Percentiles rank a stretch among this genome's conserved stretches.
phyloP scores from a whole-genome alignment of 2,329 filamentous ascomycete genomes.

The Clonostachys byssicola region DNA sequence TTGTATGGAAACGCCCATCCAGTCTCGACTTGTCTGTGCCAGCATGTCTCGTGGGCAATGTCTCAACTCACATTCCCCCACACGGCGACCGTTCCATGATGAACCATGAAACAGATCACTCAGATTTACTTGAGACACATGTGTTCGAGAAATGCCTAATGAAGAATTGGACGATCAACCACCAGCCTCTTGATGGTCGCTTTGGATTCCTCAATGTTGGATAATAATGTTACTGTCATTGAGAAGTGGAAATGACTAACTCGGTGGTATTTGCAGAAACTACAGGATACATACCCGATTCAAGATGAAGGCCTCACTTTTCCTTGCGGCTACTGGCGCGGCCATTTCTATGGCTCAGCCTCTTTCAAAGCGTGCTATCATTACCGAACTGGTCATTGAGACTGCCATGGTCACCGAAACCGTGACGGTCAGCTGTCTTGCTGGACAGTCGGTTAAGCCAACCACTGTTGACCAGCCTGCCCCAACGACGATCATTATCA shows the following conservation, averaged over 20 bases:
- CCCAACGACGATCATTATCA: slow-evolving; percentile 2
- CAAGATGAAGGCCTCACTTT: slow-evolving; percentile 47
- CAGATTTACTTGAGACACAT: background rate
- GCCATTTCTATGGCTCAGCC: slow-evolving; percentile 39
- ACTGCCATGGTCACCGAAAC: slow-evolving; percentile 40
- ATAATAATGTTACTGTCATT: too few relatives aligned
- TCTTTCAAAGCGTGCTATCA: slow-evolving; percentile 28
- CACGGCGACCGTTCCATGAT: background rate
- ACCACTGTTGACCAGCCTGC: slow-evolving; percentile 8
- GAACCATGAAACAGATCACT: background rate
- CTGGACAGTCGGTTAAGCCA: slow-evolving; percentile 15
- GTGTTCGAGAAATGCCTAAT: too few relatives aligned
- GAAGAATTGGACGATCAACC: too few relatives aligned
- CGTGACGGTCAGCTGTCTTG: slow-evolving; percentile 12
- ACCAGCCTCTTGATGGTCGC: too few relatives aligned
- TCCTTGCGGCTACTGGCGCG: slow-evolving; percentile 39
- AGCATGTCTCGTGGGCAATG: background rate
- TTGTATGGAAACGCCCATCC: too few relatives aligned
- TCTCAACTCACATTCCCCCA: background rate
- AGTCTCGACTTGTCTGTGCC: too few relatives aligned
- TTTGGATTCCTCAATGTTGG: too few relatives aligned
- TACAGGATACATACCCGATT: background rate
- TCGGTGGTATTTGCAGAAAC: background rate
- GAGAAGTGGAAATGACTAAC: too few relatives aligned
- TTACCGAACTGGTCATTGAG: slow-evolving; percentile 35